Evolutionary conservation across 441 rosid species (phyloP).

Genomic region (Theobroma grandiflorum): DNA sequence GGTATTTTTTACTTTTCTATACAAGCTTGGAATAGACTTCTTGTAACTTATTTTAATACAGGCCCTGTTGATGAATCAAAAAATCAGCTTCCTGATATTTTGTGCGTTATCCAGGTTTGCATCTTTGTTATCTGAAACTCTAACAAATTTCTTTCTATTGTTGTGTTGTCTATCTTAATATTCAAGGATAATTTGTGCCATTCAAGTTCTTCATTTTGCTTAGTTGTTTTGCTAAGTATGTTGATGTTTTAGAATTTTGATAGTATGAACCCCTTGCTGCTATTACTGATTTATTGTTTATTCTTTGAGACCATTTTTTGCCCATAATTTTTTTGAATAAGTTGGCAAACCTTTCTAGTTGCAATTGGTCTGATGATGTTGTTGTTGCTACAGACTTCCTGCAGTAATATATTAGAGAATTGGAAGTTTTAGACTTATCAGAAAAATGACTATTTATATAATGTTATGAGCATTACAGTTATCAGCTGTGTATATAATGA

Average conservation of each 20-base stretch:
- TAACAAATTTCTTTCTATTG: neutral
- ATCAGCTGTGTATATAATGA: constrained; percentile 1
- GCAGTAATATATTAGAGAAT: constrained; percentile 6
- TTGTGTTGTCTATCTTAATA: neutral
- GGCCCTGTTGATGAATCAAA: constrained; percentile 97
- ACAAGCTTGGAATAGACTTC: constrained; percentile 22
- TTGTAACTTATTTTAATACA: constrained; percentile 42
- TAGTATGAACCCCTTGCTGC: neutral
- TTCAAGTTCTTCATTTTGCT: neutral
- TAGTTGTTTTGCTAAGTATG: neutral
- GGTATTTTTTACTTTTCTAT: constrained; percentile 24
- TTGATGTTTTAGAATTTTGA: neutral
- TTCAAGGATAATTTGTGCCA: constrained; percentile 12
- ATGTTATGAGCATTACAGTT: neutral
- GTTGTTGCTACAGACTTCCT: neutral
- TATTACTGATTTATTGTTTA: constrained; percentile 6
- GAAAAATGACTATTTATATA: neutral
- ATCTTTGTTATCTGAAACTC: constrained; percentile 22
- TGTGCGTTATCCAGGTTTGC: constrained; percentile 89
- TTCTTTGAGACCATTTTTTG: constrained; percentile 8
- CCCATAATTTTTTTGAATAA: constrained; percentile 18
- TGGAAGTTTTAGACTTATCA: neutral
- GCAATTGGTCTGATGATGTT: constrained; percentile 12
- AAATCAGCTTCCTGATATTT: constrained; percentile 94
- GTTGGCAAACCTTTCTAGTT: constrained; percentile 2